Evolutionary conservation across 2,329 filamentous ascomycete species (phyloP), one percentile per base, ranked within the genome.

Genomic region (Diaporthe amygdali): DNA sequence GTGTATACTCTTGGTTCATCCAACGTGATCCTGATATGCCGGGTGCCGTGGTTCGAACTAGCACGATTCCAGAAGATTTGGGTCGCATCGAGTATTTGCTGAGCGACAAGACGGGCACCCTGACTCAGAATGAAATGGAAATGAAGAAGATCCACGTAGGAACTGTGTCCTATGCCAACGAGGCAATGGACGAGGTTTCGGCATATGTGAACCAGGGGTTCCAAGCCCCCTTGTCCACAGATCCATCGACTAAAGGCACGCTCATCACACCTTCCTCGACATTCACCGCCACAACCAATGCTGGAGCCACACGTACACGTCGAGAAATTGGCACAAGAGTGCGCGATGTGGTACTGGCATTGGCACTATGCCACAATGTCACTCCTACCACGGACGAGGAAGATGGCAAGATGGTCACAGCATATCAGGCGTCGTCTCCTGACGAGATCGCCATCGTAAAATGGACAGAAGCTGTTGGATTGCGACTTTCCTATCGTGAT

Each of bases 101-200:
- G 37, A 98, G 94, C 74, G 96, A 99, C 81, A 99, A 99, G 82
- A 99, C 96, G 0, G 96, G 96, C n/a, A 99, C 96, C 2, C 82
- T 99, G 72, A 99, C 96, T 0, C 95, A 98, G 76, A 99, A 99
- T 78, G 94, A 97, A 78, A 98, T 98, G 95, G 96, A 98, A 78
- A 92, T 99, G 88, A 97, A 97, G 80, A 99, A 99, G 82, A 96
- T 99, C 7, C 97, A 99, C 78, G 94, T 99, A 67, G 96, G 97
- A 12, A 99, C 96, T 12, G 96, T 98, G 1, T 98, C 96, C 1
- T 99, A 99, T 78, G 96, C 96, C 41, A 97, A 97, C 76, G 96
- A 99, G 79, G 96, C 96, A 12, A 99, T 99, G 96, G 96, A 98
- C 76, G 97, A 99, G 83, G 96, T 99, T 15, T 85, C 90, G 15